Evolutionary conservation across 768 basidiomycete species (phyloP).

Genomic region (Collybiopsis confluens): DNA sequence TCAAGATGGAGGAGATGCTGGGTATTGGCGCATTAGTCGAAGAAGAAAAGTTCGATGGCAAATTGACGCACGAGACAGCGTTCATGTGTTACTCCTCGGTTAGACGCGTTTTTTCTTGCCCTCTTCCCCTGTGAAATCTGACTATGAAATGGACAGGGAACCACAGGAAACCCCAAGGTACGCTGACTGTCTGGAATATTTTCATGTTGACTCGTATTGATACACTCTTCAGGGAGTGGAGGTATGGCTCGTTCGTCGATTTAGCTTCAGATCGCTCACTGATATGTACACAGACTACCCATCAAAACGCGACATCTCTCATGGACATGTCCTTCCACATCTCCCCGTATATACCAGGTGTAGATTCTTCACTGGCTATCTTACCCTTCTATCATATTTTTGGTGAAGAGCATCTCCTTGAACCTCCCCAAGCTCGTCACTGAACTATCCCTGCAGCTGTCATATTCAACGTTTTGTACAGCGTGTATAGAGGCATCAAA

Average conservation of each 20-base stretch:
- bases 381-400: conserved; percentile 58
- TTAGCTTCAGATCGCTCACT: not conserved
- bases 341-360: conserved; percentile 35
- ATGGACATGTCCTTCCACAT: conserved; percentile 42
- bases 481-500: conserved; percentile 44
- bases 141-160: conserved; percentile 33
- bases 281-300: conserved; percentile 45
- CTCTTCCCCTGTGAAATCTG: not conserved
- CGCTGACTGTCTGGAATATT: conserved; percentile 33
- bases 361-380: conserved; percentile 56
- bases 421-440: not conserved
- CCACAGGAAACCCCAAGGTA: conserved; percentile 76
- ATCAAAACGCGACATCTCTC: conserved; percentile 61
- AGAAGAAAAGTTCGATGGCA: conserved; percentile 54
- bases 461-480: conserved; percentile 56
- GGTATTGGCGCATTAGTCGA: conserved; percentile 36
- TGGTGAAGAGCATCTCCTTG: conserved; percentile 18
- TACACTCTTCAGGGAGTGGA: not conserved
- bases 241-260: not conserved
- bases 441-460: conserved; percentile 34
- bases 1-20: conserved; percentile 44
- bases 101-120: not conserved
- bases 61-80: conserved; percentile 50
- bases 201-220: not conserved
- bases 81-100: conserved; percentile 51